Evolutionary conservation across 495 filamentous ascomycete species (phyloP), one percentile per base, ranked within the genome.

Genomic region (Hypoxylon fuscum): DNA sequence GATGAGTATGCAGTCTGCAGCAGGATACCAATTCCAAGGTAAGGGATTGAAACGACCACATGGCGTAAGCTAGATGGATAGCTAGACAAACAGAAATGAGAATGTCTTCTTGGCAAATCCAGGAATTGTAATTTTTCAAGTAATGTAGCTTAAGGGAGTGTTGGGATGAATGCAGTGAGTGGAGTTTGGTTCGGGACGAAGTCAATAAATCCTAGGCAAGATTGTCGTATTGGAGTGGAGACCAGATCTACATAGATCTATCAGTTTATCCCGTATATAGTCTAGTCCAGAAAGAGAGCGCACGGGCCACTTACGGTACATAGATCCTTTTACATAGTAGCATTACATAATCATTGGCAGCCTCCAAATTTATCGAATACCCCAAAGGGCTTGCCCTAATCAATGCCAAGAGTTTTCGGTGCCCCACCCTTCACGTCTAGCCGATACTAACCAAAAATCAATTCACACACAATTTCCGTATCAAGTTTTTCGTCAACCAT

Each of bases 361-460:
- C n/a, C n/a, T n/a, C n/a, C n/a, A n/a, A n/a, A n/a, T n/a, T n/a
- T n/a, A 15, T 14, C 35, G 11, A 1, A 14, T n/a, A 7, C n/a
- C n/a, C 35, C n/a, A n/a, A 12, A 35, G 32, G 35, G 35, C 35
- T 38, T 38, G 35, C 35, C 35, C 35, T 38, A 38, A 38, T 38
- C 5, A 5, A 15, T 15, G 35, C 35, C n/a, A 38, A 38, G 35
- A 14, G 4, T 38, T 38, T 15, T n/a, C 2, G n/a, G 2, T 11
- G n/a, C 35, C 35, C 35, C 35, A 38, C 35, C 14, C 7, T 7
- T 27, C 25, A 8, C 25, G 25, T 27, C 25, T 8, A 4, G 25
- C 1, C 5, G 1, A 5, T 7, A 14, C 35, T n/a, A 14, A 7
- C 35, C 35, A 38, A 38, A 38, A 38, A 38, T 38, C n/a, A 14